Evolutionary conservation across 306 rosid genomes (phyloP).

Genomic region (Mucuna pruriens): DNA sequence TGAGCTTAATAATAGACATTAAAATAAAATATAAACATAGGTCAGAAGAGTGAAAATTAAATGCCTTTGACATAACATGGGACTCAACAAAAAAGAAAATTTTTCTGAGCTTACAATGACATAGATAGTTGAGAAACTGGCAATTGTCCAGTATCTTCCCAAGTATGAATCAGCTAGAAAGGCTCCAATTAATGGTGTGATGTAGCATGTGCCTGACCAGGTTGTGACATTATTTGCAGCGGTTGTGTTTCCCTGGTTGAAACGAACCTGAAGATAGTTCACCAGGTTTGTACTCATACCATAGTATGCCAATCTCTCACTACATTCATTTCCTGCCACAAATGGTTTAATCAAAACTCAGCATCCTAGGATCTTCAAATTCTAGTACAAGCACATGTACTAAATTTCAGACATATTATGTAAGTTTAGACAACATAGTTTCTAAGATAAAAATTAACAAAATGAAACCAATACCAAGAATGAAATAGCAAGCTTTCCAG

Average conservation of each 20-base stretch:
- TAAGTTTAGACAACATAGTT: not conserved
- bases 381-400: not conserved
- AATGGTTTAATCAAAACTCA: constrained; percentile 1
- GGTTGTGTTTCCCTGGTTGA: constrained; percentile 59
- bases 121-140: constrained; percentile 68
- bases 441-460: not conserved
- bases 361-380: constrained; percentile 16
- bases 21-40: constrained; percentile 6
- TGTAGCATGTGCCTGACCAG: constrained; percentile 89
- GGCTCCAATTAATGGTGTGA: constrained; percentile 90
- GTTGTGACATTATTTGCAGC: constrained; percentile 77
- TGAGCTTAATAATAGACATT: not conserved
- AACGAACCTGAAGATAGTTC: constrained; percentile 73
- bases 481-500: constrained; percentile 81
- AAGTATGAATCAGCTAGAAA: constrained; percentile 90
- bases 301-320: constrained; percentile 93
- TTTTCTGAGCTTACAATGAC: constrained; percentile 59
- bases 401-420: not conserved
- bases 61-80: not conserved
- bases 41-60: not conserved
- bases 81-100: not conserved
- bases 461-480: constrained; percentile 65
- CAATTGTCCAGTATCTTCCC: constrained; percentile 98
- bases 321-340: constrained; percentile 73
- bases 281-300: constrained; percentile 90